A percentile compares a stretch with the other conserved stretches of the same genome.
Conservation (phyloP, 306 rosid species). For the Nissolia schottii region DNA sequence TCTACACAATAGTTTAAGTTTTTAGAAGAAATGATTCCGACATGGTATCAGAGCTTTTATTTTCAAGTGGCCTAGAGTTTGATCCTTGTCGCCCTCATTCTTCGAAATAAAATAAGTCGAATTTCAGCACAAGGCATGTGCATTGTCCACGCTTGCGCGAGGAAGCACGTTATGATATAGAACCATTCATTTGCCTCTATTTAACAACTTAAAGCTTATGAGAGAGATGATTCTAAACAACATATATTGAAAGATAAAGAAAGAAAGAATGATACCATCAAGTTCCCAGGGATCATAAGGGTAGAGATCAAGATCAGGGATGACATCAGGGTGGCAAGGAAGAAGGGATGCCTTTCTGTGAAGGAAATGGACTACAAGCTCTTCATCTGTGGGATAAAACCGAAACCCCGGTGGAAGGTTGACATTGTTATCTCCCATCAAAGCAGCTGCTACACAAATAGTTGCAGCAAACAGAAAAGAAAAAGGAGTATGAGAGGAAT, state of each 20-base stretch:
- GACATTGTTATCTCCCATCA: constrained; percentile 56
- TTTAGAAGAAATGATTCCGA: too few species aligned
- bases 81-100: too few species aligned
- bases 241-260: not conserved
- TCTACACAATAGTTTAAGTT: too few species aligned
- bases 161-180: too few species aligned
- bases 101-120: too few species aligned
- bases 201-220: too few species aligned
- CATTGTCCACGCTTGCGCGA: too few species aligned
- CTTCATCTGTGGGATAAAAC: constrained; percentile 89
- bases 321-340: constrained; percentile 93
- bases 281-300: constrained; percentile 91
- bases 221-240: too few species aligned
- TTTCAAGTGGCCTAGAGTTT: too few species aligned
- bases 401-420: constrained; percentile 92
- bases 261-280: constrained; percentile 37
- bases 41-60: too few species aligned
- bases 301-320: constrained; percentile 88
- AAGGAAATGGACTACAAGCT: constrained; percentile 87
- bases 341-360: constrained; percentile 79
- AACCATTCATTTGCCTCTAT: too few species aligned
- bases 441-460: not conserved
- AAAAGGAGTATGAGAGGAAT: not conserved
- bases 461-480: not conserved
- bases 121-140: too few species aligned